phyloP scores from a whole-genome alignment of 805 yeast species.

The Barnettozyma populi region DNA sequence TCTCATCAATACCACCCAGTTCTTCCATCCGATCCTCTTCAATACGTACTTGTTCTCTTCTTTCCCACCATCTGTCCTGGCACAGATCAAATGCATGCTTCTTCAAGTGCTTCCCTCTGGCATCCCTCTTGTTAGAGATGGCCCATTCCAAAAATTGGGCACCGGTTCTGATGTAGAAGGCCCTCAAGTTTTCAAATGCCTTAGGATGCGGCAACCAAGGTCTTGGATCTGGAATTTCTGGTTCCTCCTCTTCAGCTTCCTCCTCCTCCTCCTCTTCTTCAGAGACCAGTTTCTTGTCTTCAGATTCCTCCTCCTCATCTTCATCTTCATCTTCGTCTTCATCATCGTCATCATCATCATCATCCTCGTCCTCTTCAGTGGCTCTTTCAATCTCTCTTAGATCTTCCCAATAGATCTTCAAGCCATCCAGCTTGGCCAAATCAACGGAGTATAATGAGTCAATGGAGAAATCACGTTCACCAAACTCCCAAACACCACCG shows the following conservation, averaged over 20 bases:
- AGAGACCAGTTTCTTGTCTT: slow-evolving; percentile 34
- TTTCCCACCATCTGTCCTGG: slow-evolving; percentile 98
- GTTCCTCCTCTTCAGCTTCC: slow-evolving; percentile 53
- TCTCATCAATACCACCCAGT: slow-evolving; percentile 84
- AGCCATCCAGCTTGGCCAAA: slow-evolving; percentile 81
- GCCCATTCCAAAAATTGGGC: slow-evolving; percentile 91
- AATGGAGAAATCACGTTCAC: slow-evolving; percentile 77
- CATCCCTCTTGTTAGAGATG: slow-evolving; percentile 75
- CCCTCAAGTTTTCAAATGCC: slow-evolving; percentile 79
- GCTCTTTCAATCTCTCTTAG: slow-evolving; percentile 48
- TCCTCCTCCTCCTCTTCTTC: slow-evolving; percentile 60
- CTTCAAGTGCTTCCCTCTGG: slow-evolving; percentile 86
- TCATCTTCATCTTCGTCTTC: slow-evolving; percentile 69
- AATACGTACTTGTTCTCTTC: slow-evolving; percentile 85
- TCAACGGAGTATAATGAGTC: slow-evolving; percentile 87
- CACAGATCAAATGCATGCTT: slow-evolving; percentile 84
- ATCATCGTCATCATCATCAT: slow-evolving; percentile 64
- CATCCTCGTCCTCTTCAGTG: slow-evolving; percentile 46
- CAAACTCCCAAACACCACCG: slow-evolving; percentile 88
- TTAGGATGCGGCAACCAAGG: slow-evolving; percentile 98
- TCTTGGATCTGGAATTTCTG: slow-evolving; percentile 80
- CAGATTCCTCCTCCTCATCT: slow-evolving; percentile 44
- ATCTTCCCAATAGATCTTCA: slow-evolving; percentile 87
- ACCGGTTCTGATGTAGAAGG: slow-evolving; percentile 82
- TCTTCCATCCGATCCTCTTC: slow-evolving; percentile 90